Base-by-base conservation (phyloP, 805 yeast species). In the Candida xiaguanensis region DNA sequence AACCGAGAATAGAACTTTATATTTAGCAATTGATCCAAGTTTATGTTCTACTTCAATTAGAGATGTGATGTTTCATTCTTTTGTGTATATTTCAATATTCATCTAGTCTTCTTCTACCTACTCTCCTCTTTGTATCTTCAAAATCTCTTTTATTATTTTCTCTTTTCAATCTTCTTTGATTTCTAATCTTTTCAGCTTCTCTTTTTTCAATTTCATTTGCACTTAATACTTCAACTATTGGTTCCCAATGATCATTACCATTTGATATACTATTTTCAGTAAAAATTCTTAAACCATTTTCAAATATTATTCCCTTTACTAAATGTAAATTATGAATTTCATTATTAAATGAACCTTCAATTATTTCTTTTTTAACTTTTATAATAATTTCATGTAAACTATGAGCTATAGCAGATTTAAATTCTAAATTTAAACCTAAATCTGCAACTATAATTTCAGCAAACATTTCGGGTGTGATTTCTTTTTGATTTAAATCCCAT, bases 191-290 rank as follows among this genome's bases (percentile, higher is more conserved):
- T 63, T 93, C 99, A 50, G 89, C 88, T 58, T 93, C 98, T 49
- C 98, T 76, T 63, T 84, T 83, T 56, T 91, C 97, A 41, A 93
- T 87, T 61, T 93, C 99, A 77, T 90, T 88, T 39, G 86, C 90
- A 1, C 93, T 80, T 43, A 93, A 72, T 11, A 79, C 77, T 60
- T 91, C 98, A 5, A 91, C 83, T 31, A 79, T 74, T 19, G 99
- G 99, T 39, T 82, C 81, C 95, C 96, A 93, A 30, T 70, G 76
- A 26, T 80, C 85, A 23, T 95, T 95, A 18, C 86, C 73, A 36
- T 78, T 79, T 53, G 84, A 93, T 22, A 77, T 74, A 53, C 96
- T 53, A 72, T 74, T 56, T 90, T 78, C 65, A 77, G 73, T 68
- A 2, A 64, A 55, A 14, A 68, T 68, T 41, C 74, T 53, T 14